Base-by-base conservation (phyloP, 129 eudicot genomes). In the Oenanthe sinensis region DNA sequence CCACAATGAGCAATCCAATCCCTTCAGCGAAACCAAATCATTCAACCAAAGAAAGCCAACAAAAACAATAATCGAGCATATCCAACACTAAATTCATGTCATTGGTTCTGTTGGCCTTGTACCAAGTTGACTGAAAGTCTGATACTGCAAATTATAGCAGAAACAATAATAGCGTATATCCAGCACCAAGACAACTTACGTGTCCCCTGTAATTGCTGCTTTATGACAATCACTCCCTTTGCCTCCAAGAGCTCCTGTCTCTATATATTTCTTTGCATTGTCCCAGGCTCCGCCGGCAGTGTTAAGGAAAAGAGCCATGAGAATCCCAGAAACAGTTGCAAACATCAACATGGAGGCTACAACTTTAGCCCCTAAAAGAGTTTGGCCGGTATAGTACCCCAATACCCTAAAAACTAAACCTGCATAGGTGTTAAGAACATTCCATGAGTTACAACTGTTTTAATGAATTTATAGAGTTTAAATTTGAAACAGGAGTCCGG, bases 221-320 rank as follows among this genome's bases (percentile, higher is more conserved):
- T 96, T 96, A 81, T 96, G 99, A 82, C 89, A 84, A 12, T 92
- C 99, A 80, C 97, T 92, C 83, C 99, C 99, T 89, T 96, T 96
- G 87, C 97, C 97, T 82, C 99, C 99, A 67, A 96, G 91, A 63
- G 93, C 97, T 8, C 99, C 97, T 0, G 99, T 92, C 78, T 96
- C 99, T 0, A 96, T 96, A 73, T 96, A 96, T 76, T 96, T 96
- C 88, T 96, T 96, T 36, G 99, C 99, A 84, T 96, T 96, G 81
- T 96, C 99, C 99, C 99, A 96, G 62, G 99, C 99, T 81, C 99
- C 99, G 77, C 99, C 99, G 77, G 99, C 87, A 74, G 98, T 95
- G 81, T 95, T 92, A 26, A 96, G 82, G 85, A 96, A 96, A 83
- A 96, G 99, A 71, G 99, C 98, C 98, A 95, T 95, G 24, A 95